Percentiles rank a stretch among this genome's conserved stretches.
Conservation (phyloP, 768 basidiomycete genomes). For the Lentinula sp. region DNA sequence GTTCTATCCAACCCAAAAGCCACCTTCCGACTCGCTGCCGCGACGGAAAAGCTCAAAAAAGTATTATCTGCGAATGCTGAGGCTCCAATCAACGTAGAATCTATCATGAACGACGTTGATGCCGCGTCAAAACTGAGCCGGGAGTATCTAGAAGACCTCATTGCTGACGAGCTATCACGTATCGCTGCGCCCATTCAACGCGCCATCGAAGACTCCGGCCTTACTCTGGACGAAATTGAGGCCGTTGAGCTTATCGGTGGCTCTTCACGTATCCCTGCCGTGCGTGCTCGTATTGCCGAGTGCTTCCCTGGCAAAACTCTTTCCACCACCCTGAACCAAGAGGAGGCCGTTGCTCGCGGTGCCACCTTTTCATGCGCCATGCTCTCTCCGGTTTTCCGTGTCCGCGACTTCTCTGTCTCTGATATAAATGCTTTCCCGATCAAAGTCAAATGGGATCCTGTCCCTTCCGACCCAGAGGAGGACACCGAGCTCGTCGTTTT, state of each 20-base stretch:
- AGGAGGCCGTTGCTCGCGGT: constrained; percentile 94
- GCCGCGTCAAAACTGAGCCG: constrained; percentile 81
- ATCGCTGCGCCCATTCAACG: constrained; percentile 70
- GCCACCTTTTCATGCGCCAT: constrained; percentile 97
- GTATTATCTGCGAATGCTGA: constrained; percentile 91
- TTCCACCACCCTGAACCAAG: constrained; percentile 92
- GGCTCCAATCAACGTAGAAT: constrained; percentile 88
- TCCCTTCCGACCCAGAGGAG: constrained; percentile 72
- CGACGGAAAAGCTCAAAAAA: constrained; percentile 95
- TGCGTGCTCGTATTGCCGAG: constrained; percentile 80
- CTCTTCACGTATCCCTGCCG: constrained; percentile 86
- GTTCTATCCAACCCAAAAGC: constrained; percentile 90
- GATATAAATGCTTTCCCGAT: constrained; percentile 87
- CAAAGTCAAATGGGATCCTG: constrained; percentile 82
- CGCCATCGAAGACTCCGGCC: constrained; percentile 75
- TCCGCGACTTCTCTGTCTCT: constrained; percentile 87
- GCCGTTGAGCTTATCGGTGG: constrained; percentile 93
- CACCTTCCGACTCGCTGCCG: constrained; percentile 79
- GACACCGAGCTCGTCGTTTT: constrained; percentile 92
- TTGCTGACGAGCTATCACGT: constrained; percentile 67
- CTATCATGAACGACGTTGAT: constrained; percentile 94
- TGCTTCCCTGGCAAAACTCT: constrained; percentile 82
- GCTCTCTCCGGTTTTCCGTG: constrained; percentile 96
- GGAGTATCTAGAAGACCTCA: constrained; percentile 77
- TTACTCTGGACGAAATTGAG: constrained; percentile 82